Percentiles rank a stretch among this genome's conserved stretches.
Conservation (phyloP, 2,329 filamentous ascomycete genomes). For the Ceratocystis alfenasii region DNA sequence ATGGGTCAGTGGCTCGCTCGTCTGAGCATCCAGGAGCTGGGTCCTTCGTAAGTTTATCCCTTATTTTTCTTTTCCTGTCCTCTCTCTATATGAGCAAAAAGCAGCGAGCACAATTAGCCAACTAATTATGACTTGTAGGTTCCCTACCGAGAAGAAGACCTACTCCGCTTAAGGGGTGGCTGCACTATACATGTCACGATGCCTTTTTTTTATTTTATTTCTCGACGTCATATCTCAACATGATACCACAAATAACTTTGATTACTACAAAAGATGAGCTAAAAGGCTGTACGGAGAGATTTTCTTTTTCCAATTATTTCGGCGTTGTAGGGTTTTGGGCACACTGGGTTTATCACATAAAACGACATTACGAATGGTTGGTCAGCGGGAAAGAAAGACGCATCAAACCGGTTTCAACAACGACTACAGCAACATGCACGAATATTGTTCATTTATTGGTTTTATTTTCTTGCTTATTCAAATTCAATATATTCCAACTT, state of each 20-base stretch:
- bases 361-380: slow-evolving; percentile 19
- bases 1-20: slow-evolving; percentile 95
- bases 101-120: neutral
- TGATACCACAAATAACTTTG: slow-evolving; percentile 12
- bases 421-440: slow-evolving; percentile 28
- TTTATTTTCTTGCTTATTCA: slow-evolving; percentile 14
- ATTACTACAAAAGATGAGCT: neutral
- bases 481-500: neutral
- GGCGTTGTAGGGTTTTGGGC: slow-evolving; percentile 22
- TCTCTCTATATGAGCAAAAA: neutral
- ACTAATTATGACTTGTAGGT: slow-evolving; percentile 37
- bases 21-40: slow-evolving; percentile 87
- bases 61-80: neutral
- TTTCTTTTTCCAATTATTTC: slow-evolving; percentile 10
- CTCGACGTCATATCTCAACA: slow-evolving; percentile 21
- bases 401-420: slow-evolving; percentile 43
- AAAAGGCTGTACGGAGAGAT: slow-evolving; percentile 3
- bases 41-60: slow-evolving; percentile 67
- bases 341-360: slow-evolving; percentile 17
- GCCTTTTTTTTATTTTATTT: neutral
- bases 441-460: slow-evolving; percentile 7
- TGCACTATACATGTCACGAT: neutral
- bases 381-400: slow-evolving; percentile 12
- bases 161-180: slow-evolving; percentile 39
- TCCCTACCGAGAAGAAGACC: slow-evolving; percentile 69